Evolutionary conservation across 1,139 yeast genomes (phyloP).

Genomic region (Suhomyces kunorum): DNA sequence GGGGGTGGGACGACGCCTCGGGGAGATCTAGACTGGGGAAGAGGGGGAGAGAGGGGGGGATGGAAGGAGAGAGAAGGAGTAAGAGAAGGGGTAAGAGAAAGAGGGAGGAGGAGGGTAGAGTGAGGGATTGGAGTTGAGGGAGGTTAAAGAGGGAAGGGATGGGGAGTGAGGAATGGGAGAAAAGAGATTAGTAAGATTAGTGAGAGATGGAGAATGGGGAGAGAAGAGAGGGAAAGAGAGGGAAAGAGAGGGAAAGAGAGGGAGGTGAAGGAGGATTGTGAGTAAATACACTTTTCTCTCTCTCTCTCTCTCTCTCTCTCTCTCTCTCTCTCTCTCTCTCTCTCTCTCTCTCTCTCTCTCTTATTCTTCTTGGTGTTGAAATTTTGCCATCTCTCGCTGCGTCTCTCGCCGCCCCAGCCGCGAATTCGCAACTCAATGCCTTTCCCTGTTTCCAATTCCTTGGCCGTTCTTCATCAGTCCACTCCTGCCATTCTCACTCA

Average conservation of each 20-base stretch:
- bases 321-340: background rate
- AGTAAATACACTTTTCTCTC: too few relatives aligned
- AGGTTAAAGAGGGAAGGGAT: background rate
- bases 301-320: background rate
- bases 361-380: too few relatives aligned
- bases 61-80: background rate
- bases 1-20: constrained; percentile 5
- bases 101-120: background rate
- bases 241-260: too few relatives aligned
- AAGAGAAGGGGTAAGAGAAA: background rate
- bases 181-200: background rate
- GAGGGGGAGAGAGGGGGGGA: background rate
- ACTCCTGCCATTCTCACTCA: too few relatives aligned
- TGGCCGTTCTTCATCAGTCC: too few relatives aligned
- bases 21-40: background rate
- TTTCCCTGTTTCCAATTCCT: too few relatives aligned
- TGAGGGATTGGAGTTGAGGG: background rate
- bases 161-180: background rate
- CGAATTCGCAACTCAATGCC: too few relatives aligned
- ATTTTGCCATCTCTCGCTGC: too few relatives aligned
- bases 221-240: too few relatives aligned
- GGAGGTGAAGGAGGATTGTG: too few relatives aligned
- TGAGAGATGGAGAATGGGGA: background rate
- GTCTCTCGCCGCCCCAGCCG: too few relatives aligned
- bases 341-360: background rate